phyloP scores from a whole-genome alignment of 192 early-diverging fungal genomes.

The Geranomyces michiganensis region DNA sequence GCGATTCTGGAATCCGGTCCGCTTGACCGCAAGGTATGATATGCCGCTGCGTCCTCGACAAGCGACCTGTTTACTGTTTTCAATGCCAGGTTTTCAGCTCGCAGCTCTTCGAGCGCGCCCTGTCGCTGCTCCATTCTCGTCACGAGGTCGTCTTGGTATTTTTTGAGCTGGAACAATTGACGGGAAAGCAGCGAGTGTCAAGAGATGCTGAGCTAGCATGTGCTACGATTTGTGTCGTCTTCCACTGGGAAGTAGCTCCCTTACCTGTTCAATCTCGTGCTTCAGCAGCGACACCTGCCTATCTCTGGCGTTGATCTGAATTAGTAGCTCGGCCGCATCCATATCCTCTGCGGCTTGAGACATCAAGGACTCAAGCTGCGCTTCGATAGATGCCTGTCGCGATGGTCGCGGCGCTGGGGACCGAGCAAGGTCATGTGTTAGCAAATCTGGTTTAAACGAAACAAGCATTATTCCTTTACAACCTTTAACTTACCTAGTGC shows the following conservation, averaged over 20 bases:
- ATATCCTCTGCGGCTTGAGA: constrained; percentile 25
- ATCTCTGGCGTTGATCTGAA: not conserved
- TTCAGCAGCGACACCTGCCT: constrained; percentile 17
- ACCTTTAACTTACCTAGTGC: too few relatives aligned
- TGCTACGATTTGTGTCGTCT: not conserved
- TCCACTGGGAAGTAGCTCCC: not conserved
- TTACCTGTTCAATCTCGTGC: constrained; percentile 19
- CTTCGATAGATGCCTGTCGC: not conserved
- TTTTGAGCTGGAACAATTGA: constrained; percentile 5
- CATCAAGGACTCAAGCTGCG: constrained; percentile 18
- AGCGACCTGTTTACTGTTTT: constrained; percentile 24
- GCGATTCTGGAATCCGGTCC: too few relatives aligned
- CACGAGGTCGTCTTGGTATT: not conserved
- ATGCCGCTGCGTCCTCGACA: constrained; percentile 20
- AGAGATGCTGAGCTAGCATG: too few relatives aligned
- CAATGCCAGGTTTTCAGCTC: constrained; percentile 1
- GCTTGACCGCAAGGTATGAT: not conserved
- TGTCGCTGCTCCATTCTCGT: constrained; percentile 3
- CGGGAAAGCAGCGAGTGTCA: not conserved
- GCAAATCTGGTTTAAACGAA: too few relatives aligned
- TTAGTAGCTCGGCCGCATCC: constrained; percentile 8
- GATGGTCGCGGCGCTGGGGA: too few relatives aligned
- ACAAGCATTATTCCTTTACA: too few relatives aligned
- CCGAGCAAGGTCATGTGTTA: too few relatives aligned
- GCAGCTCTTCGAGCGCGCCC: constrained; percentile 3